Base-by-base conservation (phyloP, 495 filamentous ascomycete genomes). In the Penicillium steckii region DNA sequence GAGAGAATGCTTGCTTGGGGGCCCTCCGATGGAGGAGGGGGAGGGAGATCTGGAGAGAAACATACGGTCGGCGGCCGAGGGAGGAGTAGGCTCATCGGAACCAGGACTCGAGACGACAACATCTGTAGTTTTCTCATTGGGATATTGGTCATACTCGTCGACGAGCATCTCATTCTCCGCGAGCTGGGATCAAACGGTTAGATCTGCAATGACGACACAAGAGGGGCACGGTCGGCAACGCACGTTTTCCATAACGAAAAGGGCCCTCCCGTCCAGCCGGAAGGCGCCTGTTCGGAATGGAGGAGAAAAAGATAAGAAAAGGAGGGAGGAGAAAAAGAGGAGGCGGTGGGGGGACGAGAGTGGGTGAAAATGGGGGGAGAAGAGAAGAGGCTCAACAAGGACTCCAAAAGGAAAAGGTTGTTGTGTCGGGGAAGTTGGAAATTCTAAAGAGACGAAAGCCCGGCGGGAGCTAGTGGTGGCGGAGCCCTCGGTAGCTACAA, bases 41-140 rank as follows among this genome's bases (percentile, higher is more conserved):
- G 44, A 32, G 46, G 38, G 56, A 42, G 38, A 46, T 25, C 41
- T 32, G 46, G 18, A 44, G 43, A 49, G 40, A 50, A 61, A 75
- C 83, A 59, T 79, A 90, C 87, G 84, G 70, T 95, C 89, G 73
- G 83, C 83, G 44, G 90, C 90, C 44, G 76, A 71, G 49, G 80
- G 74, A 22, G 77, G 65, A 44, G 77, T 74, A 58, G 76, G 67
- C 56, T 83, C 81, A 33, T 75, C 68, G 27, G 73, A 78, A 48
- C 78, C 82, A 23, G 81, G 87, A 45, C 88, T 85, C 57, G 83
- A 86, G 70, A 97, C 95, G 68, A 89, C 88, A 53, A 89, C 86
- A 59, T 92, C 85, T 67, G 92, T 85, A 48, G 89, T 85, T 65
- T 88, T 86, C 67, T 95, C 94, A 72, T 85, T 81, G 54, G 84